phyloP scores from a whole-genome alignment of 75 land plant species.

The Larix kaempferi region DNA sequence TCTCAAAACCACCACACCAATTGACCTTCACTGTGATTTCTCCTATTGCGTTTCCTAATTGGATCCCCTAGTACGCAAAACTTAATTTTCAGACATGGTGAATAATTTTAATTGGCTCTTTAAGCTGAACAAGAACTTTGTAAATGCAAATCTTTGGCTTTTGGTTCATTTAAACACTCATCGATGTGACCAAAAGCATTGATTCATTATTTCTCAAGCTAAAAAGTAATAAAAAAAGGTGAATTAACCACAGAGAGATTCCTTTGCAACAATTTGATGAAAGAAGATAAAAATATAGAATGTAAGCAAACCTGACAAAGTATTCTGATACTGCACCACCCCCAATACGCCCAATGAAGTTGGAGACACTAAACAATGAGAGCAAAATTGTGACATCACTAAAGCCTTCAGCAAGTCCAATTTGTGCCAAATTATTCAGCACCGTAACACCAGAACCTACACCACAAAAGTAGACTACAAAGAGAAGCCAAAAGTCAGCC shows the following conservation, averaged over 20 bases:
- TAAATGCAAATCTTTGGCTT: neutral
- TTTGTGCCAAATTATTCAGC: conserved; percentile 88
- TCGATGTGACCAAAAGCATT: neutral
- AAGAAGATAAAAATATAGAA: too few species aligned
- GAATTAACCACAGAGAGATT: neutral
- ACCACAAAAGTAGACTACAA: conserved; percentile 61
- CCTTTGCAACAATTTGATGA: neutral
- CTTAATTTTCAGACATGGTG: neutral
- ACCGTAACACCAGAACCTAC: conserved; percentile 72
- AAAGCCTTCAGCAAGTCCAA: conserved; percentile 69
- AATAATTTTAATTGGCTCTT: neutral
- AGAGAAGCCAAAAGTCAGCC: conserved; percentile 93
- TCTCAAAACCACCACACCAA: neutral
- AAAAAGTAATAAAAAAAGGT: neutral
- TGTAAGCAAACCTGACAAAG: conserved; percentile 59
- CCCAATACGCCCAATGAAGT: conserved; percentile 76
- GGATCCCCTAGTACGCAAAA: neutral
- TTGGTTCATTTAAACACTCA: neutral
- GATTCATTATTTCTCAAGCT: neutral
- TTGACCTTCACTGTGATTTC: conserved; percentile 1
- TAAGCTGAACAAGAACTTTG: neutral
- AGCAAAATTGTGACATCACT: conserved; percentile 57
- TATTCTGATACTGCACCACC: conserved; percentile 72
- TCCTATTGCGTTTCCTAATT: neutral
- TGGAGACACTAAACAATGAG: conserved; percentile 68